Evolutionary conservation across 768 basidiomycete genomes (phyloP), one percentile per base, ranked within the genome.

Genomic region (Trametes sanguinea): DNA sequence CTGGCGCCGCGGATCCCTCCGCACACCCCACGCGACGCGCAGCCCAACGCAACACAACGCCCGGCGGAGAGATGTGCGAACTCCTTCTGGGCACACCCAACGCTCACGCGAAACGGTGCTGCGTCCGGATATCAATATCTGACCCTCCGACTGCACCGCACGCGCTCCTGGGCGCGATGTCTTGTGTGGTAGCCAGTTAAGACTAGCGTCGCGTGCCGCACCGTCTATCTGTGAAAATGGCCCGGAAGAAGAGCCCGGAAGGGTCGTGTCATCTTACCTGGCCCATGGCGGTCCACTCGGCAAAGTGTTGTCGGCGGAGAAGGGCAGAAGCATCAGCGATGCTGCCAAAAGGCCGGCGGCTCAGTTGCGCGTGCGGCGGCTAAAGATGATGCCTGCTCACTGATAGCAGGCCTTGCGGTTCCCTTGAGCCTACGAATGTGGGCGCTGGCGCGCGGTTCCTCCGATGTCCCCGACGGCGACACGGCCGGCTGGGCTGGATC

Each of bases 1-100:
- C 61, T 52, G 61, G 55, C 61, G 61, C 60, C 54, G 46, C 45
- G 52, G 45, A n/a, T 33, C 10, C 51, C 7, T 43, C 42, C 42
- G 14, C 39, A 8, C 8, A 8, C 8, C 42, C 13, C 42, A n/a
- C 42, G 42, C 35, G 35, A 37, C 13, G 30, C 29, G 48, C 48
- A 29, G 30, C 48, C 13, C 48, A 29, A 50, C 29, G 48, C 48
- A 29, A 32, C 48, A 29, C 48, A 29, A 11, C 48, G 27, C 27
- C 48, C 27, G 30, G 29, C 6, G 3, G 29, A 30, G 8, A 7
- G 22, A 29, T 2, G 48, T 11, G 35, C 35, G 35, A 37, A 6
- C 35, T 37, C 35, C 35, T 37, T 37, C 35, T 2, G 35, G 35
- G 35, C 35, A 11, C 35, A 37, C 35, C 6, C 35, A 37, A 11